Base-by-base conservation (phyloP, 2,329 filamentous ascomycete species). In the Penicillium paneum region DNA sequence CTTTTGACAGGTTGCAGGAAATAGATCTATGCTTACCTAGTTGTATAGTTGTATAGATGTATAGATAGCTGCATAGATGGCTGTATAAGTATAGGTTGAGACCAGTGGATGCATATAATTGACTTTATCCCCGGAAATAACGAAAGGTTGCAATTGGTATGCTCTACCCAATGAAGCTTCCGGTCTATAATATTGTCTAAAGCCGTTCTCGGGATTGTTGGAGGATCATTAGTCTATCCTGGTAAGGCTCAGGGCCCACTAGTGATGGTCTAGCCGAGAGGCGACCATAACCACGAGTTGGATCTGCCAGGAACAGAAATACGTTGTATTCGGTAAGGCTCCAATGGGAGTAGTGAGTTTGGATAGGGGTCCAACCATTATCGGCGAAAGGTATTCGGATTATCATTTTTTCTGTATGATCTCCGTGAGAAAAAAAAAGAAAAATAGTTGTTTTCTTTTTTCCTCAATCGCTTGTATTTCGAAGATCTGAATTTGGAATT, bases 241-340 rank as follows among this genome's bases (percentile, higher is more conserved):
- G 36, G 48, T 54, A 46, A 56, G 31, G 11, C 26, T 56, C 12
- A 31, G 49, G 42, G 17, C 32, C 49, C 44, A 29, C 39, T 4
- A 41, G 21, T 50, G 32, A 51, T 28, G 21, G 35, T 19, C 47
- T 32, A 50, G 49, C 31, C 49, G 47, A 43, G 31, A 58, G 38
- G 21, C 38, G 60, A 62, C 61, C 56, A 59, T 56, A 57, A 55
- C 67, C 68, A 71, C 65, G 66, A 70, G 64, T 56, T 61, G 46
- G 54, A 58, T 61, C 61, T 64, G 62, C 55, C 66, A 67, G 67
- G 67, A 64, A 61, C 62, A 61, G 56, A 60, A 61, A 55, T 62
- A 58, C 47, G 59, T 62, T 63, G 62, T 65, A 64, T 56, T 59
- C 54, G 49, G 51, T 44, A 63, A 49, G 49, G 61, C 57, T 62